Base-by-base conservation (phyloP, 2,329 filamentous ascomycete genomes). In the Penicillium sp. region DNA sequence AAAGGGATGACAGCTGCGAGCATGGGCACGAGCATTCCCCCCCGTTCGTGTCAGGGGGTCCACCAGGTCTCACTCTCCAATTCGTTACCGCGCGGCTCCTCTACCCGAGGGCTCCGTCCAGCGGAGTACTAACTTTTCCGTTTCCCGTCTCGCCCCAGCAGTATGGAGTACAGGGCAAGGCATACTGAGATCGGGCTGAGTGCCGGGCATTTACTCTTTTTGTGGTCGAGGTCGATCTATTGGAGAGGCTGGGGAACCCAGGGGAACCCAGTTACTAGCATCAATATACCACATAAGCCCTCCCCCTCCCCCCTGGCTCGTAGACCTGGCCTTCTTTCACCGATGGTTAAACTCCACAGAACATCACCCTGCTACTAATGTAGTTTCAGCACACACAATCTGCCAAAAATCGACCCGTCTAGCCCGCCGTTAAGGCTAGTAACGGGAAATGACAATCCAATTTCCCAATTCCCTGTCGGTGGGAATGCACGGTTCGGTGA, bases 41-140 rank as follows among this genome's bases (percentile, higher is more conserved):
- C 37, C 37, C 21, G 37, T 40, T 40, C 37, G 37, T 40, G 37
- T 40, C 34, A 37, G 34, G 34, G 24, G 51, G 51, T 26, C 53
- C 56, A 59, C 58, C 24, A 24, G 42, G 16, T 44, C 42, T 48
- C 36, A 44, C 24, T 19, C 24, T 39, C 28, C 33, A 16, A 60
- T 58, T 62, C 51, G 51, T 59, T 63, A 59, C 60, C 56, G 56
- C 51, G 56, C 58, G 62, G 54, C 58, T 61, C 55, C 47, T 57
- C 55, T 56, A 52, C 54, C 58, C 60, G 58, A 54, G 31, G 29
- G 28, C 45, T 59, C 56, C 56, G 59, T 52, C 13, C 21, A 62
- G 61, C 57, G 60, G 61, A 61, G 60, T 40, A 34, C 31, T 56
- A 50, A 46, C 42, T 58, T 63, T 45, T 51, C 26, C 26, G 45